phyloP scores from a whole-genome alignment of 2,329 filamentous ascomycete genomes.

The Xylogone sp. region DNA sequence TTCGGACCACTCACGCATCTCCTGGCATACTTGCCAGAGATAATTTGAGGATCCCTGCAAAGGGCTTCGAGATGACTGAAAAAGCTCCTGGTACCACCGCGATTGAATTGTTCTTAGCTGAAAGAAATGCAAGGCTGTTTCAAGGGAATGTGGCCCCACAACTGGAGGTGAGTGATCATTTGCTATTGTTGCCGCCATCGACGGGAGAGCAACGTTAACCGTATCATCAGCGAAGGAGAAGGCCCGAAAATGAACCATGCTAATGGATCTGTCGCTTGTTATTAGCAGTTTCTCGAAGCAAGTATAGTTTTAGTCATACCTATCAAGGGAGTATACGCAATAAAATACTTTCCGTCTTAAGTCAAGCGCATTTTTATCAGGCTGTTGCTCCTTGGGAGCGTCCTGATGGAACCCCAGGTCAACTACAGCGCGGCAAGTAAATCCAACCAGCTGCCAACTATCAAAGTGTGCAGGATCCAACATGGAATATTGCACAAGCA shows the following conservation, averaged over 20 bases:
- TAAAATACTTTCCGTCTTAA: conserved; percentile 82
- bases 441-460: conserved; percentile 89
- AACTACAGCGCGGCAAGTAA: conserved; percentile 80
- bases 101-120: conserved; percentile 84
- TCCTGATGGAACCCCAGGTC: conserved; percentile 94
- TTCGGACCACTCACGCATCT: conserved; percentile 79
- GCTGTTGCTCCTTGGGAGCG: conserved; percentile 65
- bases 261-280: conserved; percentile 62
- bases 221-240: conserved; percentile 95
- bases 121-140: conserved; percentile 74
- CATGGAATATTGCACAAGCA: conserved; percentile 86
- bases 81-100: conserved; percentile 82
- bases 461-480: conserved; percentile 89
- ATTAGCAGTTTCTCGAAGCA: conserved; percentile 5
- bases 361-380: conserved; percentile 68
- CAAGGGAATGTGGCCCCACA: conserved; percentile 47
- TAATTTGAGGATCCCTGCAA: conserved; percentile 66
- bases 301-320: conserved; percentile 45
- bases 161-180: conserved; percentile 28
- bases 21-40: conserved; percentile 71
- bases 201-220: conserved; percentile 74
- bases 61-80: conserved; percentile 70
- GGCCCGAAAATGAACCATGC: conserved; percentile 79
- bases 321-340: conserved; percentile 84
- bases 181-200: conserved; percentile 30